Base-by-base conservation (phyloP, 1,284 basidiomycete genomes). In the Cryptococcus deneoformans region DNA sequence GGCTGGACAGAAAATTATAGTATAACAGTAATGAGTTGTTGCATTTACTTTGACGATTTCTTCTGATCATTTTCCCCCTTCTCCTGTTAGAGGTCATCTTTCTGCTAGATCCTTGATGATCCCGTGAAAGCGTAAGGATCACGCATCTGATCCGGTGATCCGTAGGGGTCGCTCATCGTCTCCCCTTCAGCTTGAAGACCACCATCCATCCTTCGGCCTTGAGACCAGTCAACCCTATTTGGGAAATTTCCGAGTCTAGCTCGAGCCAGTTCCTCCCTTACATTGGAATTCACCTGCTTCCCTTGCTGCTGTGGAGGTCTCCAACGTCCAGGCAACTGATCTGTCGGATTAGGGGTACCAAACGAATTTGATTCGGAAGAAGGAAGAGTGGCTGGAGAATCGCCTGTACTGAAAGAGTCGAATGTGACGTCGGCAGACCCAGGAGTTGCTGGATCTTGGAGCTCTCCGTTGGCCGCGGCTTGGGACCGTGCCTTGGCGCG, bases 101-200 rank as follows among this genome's bases (percentile, higher is more conserved):
- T 29, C 29, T 4, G 29, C 29, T 29, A 29, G 29, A 29, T 29
- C 29, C 29, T 29, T 29, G 29, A 29, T 14, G 39, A 20, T 10
- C 49, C 36, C 36, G 43, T 10, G 49, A 46, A 50, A 35, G 20
- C 53, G 5, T 39, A 12, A 34, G 52, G 34, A 11, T 34, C 14
- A 35, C 39, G 37, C 42, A 53, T 20, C 29, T 34, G 60, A 0
- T 69, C 72, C 9, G 69, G 60, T 1, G 66, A 56, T 50, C 64
- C 54, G 50, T 64, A 73, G 5, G 65, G 63, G 59, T 73, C 72
- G 36, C 60, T 71, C 70, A n/a, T 44, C 52, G 47, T 69, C 68
- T 35, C 68, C 69, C 53, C 67, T 66, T 44, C 43, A n/a, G 8
- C n/a, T n/a, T 6, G 68, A 29, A 29, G 66, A 46, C 68, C 69